Base-by-base conservation (phyloP, 2,329 filamentous ascomycete genomes). In the Fusarium tupiense region DNA sequence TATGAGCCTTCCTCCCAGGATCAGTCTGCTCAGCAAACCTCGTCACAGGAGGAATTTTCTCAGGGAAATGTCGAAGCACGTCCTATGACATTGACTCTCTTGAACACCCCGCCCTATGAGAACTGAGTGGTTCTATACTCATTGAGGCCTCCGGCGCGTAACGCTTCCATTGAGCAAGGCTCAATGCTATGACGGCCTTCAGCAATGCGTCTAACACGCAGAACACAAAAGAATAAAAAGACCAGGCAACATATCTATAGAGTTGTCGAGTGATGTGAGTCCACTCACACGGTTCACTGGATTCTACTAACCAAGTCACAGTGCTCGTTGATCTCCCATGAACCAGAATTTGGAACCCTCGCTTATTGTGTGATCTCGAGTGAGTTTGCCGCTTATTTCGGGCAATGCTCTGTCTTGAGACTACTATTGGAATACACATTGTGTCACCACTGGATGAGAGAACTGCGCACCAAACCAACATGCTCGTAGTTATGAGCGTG, bases 361-460 rank as follows among this genome's bases (percentile, higher is more conserved):
- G 26, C 46, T 71, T 29, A n/a, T 24, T 43, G 31, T 49, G 13
- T 41, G n/a, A 60, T 49, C 59, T 53, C 38, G 57, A n/a, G 64
- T 49, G 58, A 56, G 50, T 58, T 64, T 52, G 47, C 58, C 41
- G 44, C 35, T 47, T 47, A 35, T 60, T 60, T 67, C 49, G 53
- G 49, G 47, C 52, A 43, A 72, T n/a, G 37, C 41, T 54, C 37
- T 58, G 37, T 50, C 37, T 29, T 49, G 52, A 74, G 60, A 61
- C 26, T 33, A 60, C 41, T 40, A 49, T 74, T 74, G 71, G 60
- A 74, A 72, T 31, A 72, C 53, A 47, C 24, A 44, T 22, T n/a
- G 52, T 46, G 14, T 52, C 67, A 53, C 38, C 40, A 40, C 61
- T 62, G 71, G 63, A 60, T 54, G 71, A 72, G 67, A 65, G 69